Conservation (phyloP, 164 flowering plant genomes). For the Hamamelis virginiana region DNA sequence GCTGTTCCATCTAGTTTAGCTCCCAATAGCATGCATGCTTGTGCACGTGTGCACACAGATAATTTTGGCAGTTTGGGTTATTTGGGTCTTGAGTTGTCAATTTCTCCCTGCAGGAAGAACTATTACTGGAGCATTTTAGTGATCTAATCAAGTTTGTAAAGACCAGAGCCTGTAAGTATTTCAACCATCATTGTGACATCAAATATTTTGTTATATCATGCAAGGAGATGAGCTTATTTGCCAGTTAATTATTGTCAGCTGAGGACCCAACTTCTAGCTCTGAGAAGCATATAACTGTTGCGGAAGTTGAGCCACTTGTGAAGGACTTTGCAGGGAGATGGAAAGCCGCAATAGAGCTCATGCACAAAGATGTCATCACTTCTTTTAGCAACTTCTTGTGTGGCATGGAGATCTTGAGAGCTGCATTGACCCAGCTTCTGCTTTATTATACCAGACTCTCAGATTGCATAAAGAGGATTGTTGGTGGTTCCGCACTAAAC, state of each 20-base stretch:
- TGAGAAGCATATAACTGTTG: conserved; percentile 62
- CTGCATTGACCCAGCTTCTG: conserved; percentile 89
- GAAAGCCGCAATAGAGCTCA: conserved; percentile 92
- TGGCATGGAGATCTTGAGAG: conserved; percentile 97
- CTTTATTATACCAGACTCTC: conserved; percentile 95
- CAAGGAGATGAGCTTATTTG: conserved; percentile 7
- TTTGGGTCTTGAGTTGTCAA: background rate
- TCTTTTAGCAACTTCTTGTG: conserved; percentile 97
- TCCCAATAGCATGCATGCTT: background rate
- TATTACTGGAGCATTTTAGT: conserved; percentile 83
- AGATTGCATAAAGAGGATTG: conserved; percentile 76
- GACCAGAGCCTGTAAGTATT: conserved; percentile 77
- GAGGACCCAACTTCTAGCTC: conserved; percentile 66
- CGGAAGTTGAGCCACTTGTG: conserved; percentile 89
- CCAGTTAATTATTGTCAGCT: conserved; percentile 46
- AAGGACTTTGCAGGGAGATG: conserved; percentile 93
- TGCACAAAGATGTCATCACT: conserved; percentile 98
- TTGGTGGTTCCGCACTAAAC: conserved; percentile 78
- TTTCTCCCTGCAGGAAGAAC: conserved; percentile 75
- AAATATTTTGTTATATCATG: background rate
- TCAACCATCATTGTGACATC: background rate
- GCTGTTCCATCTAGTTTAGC: background rate
- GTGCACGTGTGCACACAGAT: background rate
- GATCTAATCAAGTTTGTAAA: conserved; percentile 90
- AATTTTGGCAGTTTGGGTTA: too few species aligned